These are phyloP conservation scores for Murraya koenigii DNA, from an alignment of 345 rosid genomes.

Conservation along the genomic window DNA sequence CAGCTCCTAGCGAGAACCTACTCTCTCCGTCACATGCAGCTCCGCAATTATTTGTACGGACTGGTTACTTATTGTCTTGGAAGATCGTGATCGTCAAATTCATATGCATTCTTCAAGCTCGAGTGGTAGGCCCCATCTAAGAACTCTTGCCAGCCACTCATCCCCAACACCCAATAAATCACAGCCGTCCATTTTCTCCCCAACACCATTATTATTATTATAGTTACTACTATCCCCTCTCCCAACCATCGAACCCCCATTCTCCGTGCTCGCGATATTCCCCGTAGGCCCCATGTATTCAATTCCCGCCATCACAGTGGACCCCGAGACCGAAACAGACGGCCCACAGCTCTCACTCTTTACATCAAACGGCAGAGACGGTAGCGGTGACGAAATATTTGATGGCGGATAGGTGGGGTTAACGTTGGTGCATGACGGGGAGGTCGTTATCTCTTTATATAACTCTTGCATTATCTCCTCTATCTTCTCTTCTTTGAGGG, in stretches of 20 bases:
- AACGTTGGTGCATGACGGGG: conserved; percentile 2
- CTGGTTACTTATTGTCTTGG: not conserved
- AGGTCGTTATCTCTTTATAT: conserved; percentile 34
- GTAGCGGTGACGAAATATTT: not conserved
- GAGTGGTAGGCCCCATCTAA: conserved; percentile 28
- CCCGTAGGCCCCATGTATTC: conserved; percentile 18
- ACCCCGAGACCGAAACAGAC: conserved; percentile 28
- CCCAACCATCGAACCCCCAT: not conserved
- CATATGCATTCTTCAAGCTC: conserved; percentile 28
- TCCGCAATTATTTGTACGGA: not conserved
- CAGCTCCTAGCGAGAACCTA: not conserved
- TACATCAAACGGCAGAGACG: conserved; percentile 4
- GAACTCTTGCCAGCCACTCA: conserved; percentile 41
- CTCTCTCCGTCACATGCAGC: not conserved
- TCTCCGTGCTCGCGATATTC: not conserved
- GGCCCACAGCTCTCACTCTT: conserved; percentile 44
- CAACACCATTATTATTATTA: not conserved
- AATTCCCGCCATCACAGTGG: conserved; percentile 39
- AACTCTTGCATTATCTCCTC: conserved; percentile 46
- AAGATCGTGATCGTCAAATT: not conserved
- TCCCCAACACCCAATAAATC: conserved; percentile 26
- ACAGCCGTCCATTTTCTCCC: conserved; percentile 18
- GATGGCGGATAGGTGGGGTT: conserved; percentile 5
- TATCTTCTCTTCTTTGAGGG: conserved; percentile 38
- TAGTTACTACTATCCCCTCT: not conserved